phyloP scores from a whole-genome alignment of 306 rosid genomes.

The Calophaca sinica region DNA sequence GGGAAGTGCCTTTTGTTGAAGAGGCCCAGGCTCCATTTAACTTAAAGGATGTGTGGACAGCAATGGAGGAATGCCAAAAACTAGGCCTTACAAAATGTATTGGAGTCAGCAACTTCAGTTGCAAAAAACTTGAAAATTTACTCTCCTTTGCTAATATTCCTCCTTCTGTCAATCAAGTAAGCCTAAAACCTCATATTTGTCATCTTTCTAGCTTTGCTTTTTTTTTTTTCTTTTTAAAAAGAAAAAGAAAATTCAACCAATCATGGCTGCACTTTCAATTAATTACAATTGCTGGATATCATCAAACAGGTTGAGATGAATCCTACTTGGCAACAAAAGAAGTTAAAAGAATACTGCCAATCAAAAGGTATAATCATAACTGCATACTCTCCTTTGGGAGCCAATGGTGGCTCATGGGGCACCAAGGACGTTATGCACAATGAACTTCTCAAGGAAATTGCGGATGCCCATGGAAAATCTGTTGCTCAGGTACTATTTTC shows the following conservation, averaged over 20 bases:
- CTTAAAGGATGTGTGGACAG: slow-evolving; percentile 62
- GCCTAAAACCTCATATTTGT: background rate
- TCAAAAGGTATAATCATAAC: slow-evolving; percentile 53
- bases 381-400: slow-evolving; percentile 63
- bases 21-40: slow-evolving; percentile 45
- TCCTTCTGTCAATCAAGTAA: slow-evolving; percentile 50
- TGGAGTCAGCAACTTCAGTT: slow-evolving; percentile 46
- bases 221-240: too few species aligned
- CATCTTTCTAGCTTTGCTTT: background rate
- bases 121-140: slow-evolving; percentile 36
- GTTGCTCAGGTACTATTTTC: slow-evolving; percentile 55
- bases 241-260: too few species aligned
- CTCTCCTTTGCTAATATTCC: slow-evolving; percentile 53
- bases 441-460: slow-evolving; percentile 50
- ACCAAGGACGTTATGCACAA: slow-evolving; percentile 48
- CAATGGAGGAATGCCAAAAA: slow-evolving; percentile 64
- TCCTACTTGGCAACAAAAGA: slow-evolving; percentile 61
- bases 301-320: slow-evolving; percentile 60
- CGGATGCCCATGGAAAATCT: slow-evolving; percentile 44
- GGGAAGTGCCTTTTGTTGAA: slow-evolving; percentile 12
- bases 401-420: slow-evolving; percentile 51
- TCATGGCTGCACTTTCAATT: background rate
- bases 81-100: slow-evolving; percentile 41
- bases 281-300: background rate
- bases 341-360: slow-evolving; percentile 50